Evolutionary conservation across 148 eudicot genomes (phyloP).

Genomic region (Vaccinium macrocarpon): DNA sequence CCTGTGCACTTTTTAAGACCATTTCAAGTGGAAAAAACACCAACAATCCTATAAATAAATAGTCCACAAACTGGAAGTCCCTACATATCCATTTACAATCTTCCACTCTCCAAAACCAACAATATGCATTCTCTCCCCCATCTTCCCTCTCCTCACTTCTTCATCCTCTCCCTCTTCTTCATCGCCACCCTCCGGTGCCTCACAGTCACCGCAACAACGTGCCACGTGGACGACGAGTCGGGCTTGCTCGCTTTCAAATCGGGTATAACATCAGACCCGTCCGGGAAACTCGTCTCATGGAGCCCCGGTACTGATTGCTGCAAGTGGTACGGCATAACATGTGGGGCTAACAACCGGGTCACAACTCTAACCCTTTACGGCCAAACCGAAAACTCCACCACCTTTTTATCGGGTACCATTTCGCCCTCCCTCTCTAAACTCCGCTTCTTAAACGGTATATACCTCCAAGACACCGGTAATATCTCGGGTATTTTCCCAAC

Average conservation of each 20-base stretch:
- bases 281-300: slow-evolving; percentile 35
- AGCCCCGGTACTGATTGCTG: slow-evolving; percentile 48
- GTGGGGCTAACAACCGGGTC: slow-evolving; percentile 36
- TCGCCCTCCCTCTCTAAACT: slow-evolving; percentile 43
- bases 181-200: slow-evolving; percentile 11
- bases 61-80: neutral
- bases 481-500: slow-evolving; percentile 40
- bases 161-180: slow-evolving; percentile 12
- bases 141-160: neutral
- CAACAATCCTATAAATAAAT: neutral
- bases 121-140: slow-evolving; percentile 15
- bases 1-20: too few relatives aligned
- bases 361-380: slow-evolving; percentile 21
- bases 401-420: slow-evolving; percentile 38
- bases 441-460: slow-evolving; percentile 21
- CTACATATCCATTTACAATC: neutral
- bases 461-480: slow-evolving; percentile 22
- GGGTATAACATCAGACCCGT: slow-evolving; percentile 37
- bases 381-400: slow-evolving; percentile 21
- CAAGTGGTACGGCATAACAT: slow-evolving; percentile 35
- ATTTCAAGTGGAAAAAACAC: too few relatives aligned
- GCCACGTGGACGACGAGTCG: slow-evolving; percentile 38
- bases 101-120: neutral
- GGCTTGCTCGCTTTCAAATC: slow-evolving; percentile 44
- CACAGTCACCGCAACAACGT: slow-evolving; percentile 26